These are phyloP conservation scores for Hyphopichia burtonii DNA, from an alignment of 1,139 yeast species.

Conservation along the genomic window DNA sequence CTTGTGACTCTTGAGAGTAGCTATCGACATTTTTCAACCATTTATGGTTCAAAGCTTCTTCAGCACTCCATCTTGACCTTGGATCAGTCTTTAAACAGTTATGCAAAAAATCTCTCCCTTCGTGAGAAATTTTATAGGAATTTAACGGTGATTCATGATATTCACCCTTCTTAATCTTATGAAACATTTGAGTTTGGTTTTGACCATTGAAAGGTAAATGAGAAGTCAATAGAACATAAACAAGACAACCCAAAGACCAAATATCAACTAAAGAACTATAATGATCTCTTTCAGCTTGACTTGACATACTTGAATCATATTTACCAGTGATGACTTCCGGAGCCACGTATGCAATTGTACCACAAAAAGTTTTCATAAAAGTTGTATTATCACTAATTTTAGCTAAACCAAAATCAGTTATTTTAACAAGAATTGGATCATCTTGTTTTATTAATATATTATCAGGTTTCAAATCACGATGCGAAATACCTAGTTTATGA, in stretches of 20 bases:
- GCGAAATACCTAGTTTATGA: conserved; percentile 86
- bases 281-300: conserved; percentile 29
- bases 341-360: conserved; percentile 87
- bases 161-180: conserved; percentile 71
- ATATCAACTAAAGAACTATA: conserved; percentile 90
- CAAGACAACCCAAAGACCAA: conserved; percentile 88
- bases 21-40: conserved; percentile 47
- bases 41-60: conserved; percentile 67
- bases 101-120: conserved; percentile 68
- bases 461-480: conserved; percentile 91
- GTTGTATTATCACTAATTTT: conserved; percentile 76
- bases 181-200: conserved; percentile 82
- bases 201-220: conserved; percentile 93
- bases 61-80: conserved; percentile 64
- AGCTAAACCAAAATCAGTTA: conserved; percentile 91
- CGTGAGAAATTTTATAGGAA: conserved; percentile 60
- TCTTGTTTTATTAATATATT: conserved; percentile 88
- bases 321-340: conserved; percentile 89
- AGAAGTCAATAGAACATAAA: conserved; percentile 85
- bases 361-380: conserved; percentile 84
- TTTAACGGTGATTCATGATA: conserved; percentile 78
- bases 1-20: conserved; percentile 29
- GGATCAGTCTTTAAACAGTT: conserved; percentile 76
- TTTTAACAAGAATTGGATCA: conserved; percentile 84
- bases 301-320: conserved; percentile 36